Conservation (phyloP, 345 rosid genomes). For the Angophora floribunda region DNA sequence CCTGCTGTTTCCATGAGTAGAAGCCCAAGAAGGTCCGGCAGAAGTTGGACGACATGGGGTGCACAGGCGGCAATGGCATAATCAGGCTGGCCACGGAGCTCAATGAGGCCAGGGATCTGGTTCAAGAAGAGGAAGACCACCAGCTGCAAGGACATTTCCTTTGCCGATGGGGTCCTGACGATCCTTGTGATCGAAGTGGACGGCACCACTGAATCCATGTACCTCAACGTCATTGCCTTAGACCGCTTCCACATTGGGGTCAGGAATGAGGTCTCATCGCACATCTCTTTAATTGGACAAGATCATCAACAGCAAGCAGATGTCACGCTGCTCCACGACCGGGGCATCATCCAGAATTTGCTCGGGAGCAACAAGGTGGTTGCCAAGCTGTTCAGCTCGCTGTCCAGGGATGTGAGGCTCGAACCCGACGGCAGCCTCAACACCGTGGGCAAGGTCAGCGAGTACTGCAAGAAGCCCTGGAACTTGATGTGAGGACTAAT, state of each 20-base stretch:
- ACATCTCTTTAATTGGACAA: conserved; percentile 24
- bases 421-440: conserved; percentile 17
- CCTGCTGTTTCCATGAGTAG: not conserved
- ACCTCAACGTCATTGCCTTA: conserved; percentile 1
- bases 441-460: conserved; percentile 12
- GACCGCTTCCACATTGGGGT: conserved; percentile 10
- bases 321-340: conserved; percentile 17
- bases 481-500: conserved; percentile 27
- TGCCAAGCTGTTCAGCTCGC: conserved; percentile 29
- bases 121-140: not conserved
- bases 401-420: conserved; percentile 18
- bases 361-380: conserved; percentile 32
- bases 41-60: not conserved
- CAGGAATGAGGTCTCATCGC: conserved; percentile 18
- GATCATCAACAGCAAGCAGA: conserved; percentile 26
- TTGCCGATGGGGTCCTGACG: not conserved
- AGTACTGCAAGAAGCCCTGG: conserved; percentile 22
- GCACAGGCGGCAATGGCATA: not conserved
- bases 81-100: not conserved
- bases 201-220: not conserved
- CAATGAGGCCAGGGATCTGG: not conserved
- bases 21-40: not conserved
- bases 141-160: not conserved
- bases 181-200: not conserved
- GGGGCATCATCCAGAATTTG: conserved; percentile 29